Conservation (phyloP, 176 grass and related monocot genomes). For the Aegilops tauschii region DNA sequence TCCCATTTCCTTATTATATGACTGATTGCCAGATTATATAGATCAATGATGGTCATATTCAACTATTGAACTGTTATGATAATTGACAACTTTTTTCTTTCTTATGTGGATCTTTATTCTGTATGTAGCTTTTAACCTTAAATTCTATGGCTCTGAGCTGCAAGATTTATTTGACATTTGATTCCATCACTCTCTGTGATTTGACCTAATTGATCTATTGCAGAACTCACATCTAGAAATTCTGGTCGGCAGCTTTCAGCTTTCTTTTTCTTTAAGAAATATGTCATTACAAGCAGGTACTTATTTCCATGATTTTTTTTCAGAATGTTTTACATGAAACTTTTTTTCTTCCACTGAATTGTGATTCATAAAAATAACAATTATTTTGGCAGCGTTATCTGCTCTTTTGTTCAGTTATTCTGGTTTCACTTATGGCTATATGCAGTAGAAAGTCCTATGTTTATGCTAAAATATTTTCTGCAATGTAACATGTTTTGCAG, state of each 20-base stretch:
- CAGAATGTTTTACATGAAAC: neutral
- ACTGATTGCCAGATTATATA: constrained; percentile 9
- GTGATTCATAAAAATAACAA: neutral
- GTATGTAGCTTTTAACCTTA: neutral
- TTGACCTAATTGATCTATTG: constrained; percentile 26
- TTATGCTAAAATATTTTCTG: neutral
- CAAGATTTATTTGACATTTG: constrained; percentile 25
- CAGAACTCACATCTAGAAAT: constrained; percentile 71
- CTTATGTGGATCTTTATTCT: neutral
- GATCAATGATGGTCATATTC: neutral
- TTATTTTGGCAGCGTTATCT: neutral
- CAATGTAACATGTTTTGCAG: constrained; percentile 41
- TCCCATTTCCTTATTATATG: neutral
- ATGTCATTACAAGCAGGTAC: constrained; percentile 73
- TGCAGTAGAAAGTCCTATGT: neutral
- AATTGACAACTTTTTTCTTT: neutral
- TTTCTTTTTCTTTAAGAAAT: constrained; percentile 93
- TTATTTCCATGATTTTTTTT: constrained; percentile 4
- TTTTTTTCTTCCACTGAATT: constrained; percentile 5
- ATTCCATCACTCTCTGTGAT: neutral
- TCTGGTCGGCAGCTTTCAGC: constrained; percentile 84
- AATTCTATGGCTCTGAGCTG: neutral
- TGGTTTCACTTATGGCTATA: neutral
- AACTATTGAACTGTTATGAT: constrained; percentile 3
- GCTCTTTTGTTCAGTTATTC: neutral